phyloP scores from a whole-genome alignment of 306 rosid species.

The Mimosa pudica region DNA sequence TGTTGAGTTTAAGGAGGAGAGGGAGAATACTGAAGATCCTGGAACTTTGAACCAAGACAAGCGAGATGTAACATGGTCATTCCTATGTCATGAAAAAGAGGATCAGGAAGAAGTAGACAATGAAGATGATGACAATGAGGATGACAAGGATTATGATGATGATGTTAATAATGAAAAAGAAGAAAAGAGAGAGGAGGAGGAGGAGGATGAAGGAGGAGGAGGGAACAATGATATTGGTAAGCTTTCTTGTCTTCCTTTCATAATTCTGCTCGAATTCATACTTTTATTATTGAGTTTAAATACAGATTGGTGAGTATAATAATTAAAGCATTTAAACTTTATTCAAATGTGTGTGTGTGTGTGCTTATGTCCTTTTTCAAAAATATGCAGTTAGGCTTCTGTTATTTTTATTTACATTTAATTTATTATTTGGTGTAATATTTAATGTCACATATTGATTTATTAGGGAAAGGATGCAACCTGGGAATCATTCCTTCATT shows the following conservation, averaged over 20 bases:
- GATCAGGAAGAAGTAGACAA: neutral
- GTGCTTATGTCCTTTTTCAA: too few relatives aligned
- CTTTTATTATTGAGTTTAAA: too few relatives aligned
- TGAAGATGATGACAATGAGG: too few relatives aligned
- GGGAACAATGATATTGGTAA: neutral
- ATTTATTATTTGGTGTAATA: neutral
- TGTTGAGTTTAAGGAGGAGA: neutral
- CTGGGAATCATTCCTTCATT: neutral
- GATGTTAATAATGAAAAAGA: neutral
- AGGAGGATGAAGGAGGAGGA: neutral
- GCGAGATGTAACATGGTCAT: neutral
- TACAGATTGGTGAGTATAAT: too few relatives aligned
- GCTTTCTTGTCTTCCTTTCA: too few relatives aligned
- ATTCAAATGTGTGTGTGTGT: too few relatives aligned
- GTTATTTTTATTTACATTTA: neutral
- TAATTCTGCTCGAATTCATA: too few relatives aligned
- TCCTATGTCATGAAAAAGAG: neutral
- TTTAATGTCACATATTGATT: neutral
- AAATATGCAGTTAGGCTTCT: neutral
- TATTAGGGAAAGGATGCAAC: neutral
- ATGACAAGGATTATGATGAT: too few relatives aligned
- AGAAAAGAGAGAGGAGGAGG: neutral
- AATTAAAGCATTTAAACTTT: too few relatives aligned
- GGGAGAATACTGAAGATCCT: neutral
- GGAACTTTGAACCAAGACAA: neutral